Conservation (phyloP, 306 rosid genomes). For the Cicer bijugum region DNA sequence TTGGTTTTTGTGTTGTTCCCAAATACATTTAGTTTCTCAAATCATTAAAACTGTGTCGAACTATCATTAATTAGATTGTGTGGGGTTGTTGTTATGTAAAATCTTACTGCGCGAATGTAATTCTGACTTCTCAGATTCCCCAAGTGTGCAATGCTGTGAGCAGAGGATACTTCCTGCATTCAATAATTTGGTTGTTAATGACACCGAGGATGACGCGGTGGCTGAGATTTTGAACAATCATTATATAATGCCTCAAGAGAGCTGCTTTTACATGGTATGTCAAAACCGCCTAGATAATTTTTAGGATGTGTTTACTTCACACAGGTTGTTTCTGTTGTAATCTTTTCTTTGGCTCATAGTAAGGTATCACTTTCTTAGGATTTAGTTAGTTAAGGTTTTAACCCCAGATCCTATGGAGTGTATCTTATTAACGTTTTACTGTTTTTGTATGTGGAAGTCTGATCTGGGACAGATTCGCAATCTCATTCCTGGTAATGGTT, state of each 20-base stretch:
- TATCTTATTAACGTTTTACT: slow-evolving; percentile 54
- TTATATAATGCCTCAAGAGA: slow-evolving; percentile 68
- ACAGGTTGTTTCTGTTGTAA: slow-evolving; percentile 1
- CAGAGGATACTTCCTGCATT: slow-evolving; percentile 59
- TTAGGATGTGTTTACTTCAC: slow-evolving; percentile 25
- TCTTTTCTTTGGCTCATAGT: neutral
- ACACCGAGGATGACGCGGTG: slow-evolving; percentile 65
- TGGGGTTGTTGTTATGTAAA: slow-evolving; percentile 15
- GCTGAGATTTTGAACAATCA: slow-evolving; percentile 64
- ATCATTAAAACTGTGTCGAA: neutral
- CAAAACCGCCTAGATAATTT: neutral
- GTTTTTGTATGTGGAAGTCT: slow-evolving; percentile 78
- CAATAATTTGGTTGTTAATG: slow-evolving; percentile 74
- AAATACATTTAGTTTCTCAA: neutral
- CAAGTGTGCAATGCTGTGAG: slow-evolving; percentile 45
- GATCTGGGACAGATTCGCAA: slow-evolving; percentile 86
- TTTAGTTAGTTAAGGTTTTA: slow-evolving; percentile 12
- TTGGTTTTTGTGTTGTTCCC: slow-evolving; percentile 1
- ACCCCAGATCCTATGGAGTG: slow-evolving; percentile 34
- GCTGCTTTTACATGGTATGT: slow-evolving; percentile 91
- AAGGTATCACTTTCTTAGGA: neutral
- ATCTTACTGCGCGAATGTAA: slow-evolving; percentile 26
- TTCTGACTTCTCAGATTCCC: slow-evolving; percentile 53
- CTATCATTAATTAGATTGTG: slow-evolving; percentile 20
- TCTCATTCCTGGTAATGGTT: slow-evolving; percentile 89